A percentile compares a stretch with the other conserved stretches of the same genome.
Conservation (phyloP, 2,329 filamentous ascomycete species). For the Beauveria rudraprayagi region DNA sequence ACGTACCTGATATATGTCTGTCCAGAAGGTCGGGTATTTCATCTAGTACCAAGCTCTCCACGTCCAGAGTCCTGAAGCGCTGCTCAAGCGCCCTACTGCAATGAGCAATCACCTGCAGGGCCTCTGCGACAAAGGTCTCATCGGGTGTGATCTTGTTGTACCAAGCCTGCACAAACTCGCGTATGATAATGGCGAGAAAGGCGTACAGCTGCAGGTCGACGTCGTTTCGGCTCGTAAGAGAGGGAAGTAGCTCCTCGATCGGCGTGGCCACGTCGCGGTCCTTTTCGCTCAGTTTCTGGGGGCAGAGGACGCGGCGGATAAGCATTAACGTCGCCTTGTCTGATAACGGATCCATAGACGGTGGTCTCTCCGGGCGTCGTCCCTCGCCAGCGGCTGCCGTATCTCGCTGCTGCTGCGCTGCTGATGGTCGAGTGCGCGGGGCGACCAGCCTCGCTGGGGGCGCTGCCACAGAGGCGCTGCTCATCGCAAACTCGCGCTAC, state of each 20-base stretch:
- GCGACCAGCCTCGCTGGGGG: slow-evolving; percentile 8
- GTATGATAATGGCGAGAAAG: slow-evolving; percentile 79
- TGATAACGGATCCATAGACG: slow-evolving; percentile 48
- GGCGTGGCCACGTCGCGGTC: slow-evolving; percentile 41
- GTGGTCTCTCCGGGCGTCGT: slow-evolving; percentile 27
- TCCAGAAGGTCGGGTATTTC: slow-evolving; percentile 79
- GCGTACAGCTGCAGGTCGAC: slow-evolving; percentile 91
- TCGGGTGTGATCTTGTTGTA: slow-evolving; percentile 89
- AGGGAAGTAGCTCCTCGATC: slow-evolving; percentile 77
- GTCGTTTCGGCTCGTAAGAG: slow-evolving; percentile 88
- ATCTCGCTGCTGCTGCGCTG: slow-evolving; percentile 17
- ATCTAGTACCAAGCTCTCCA: slow-evolving; percentile 76
- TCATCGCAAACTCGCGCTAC: slow-evolving; percentile 5
- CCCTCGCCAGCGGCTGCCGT: slow-evolving; percentile 16
- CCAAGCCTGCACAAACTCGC: slow-evolving; percentile 88
- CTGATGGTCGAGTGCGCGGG: slow-evolving; percentile 11
- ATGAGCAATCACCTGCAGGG: slow-evolving; percentile 86
- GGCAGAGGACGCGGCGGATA: slow-evolving; percentile 76
- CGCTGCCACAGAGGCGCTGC: slow-evolving; percentile 1
- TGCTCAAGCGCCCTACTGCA: slow-evolving; percentile 84
- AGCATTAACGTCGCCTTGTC: slow-evolving; percentile 74
- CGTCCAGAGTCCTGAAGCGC: slow-evolving; percentile 70
- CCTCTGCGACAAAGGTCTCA: slow-evolving; percentile 76
- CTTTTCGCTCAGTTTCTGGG: slow-evolving; percentile 57
- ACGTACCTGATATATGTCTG: slow-evolving; percentile 67